Evolutionary conservation across 2,329 filamentous ascomycete species (phyloP), one percentile per base, ranked within the genome.

Genomic region (Alternaria postmessia): DNA sequence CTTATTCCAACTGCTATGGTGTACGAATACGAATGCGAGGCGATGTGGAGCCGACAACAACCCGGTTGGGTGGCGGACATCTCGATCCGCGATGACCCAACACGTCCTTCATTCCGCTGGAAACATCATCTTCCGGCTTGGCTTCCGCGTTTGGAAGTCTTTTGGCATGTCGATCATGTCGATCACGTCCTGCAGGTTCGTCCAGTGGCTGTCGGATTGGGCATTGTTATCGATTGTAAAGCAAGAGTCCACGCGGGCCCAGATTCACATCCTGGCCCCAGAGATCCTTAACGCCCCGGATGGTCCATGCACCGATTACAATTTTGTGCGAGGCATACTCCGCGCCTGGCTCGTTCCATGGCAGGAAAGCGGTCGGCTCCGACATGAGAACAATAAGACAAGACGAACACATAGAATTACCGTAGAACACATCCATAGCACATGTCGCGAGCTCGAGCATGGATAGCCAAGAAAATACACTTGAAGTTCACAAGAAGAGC

Each of bases 101-200:
- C 18, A 24, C 44, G 43, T 32, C 28, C 30, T 59, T 22, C 7
- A 12, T 16, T 18, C 11, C 18, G 16, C 16, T 34, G 28, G 46
- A 7, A 49, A 7, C 30, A 36, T 49, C 32, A 18, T 38, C 7
- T 36, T 38, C 41, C 48, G 16, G 38, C 53, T 49, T 41, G 43
- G 41, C n/a, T 20, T 42, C 28, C 38, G 39, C 22, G 36, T 9
- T 16, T 12, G 32, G 41, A 44, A 47, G 39, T 28, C 32, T 52
- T 42, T 57, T 39, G 54, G 42, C 43, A 36, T 26, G 56, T 34
- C 39, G 53, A 59, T 62, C 44, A 34, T 54, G 59, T 51, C 53
- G 59, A 64, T 62, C 59, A 16, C 30, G 24, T 43, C 57, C 28
- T 32, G 32, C 53, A 43, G 39, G 30, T 51, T 28, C 16, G 12